These are phyloP conservation scores for Styphnolobium japonicum DNA, from an alignment of 306 rosid species.

Conservation along the genomic window DNA sequence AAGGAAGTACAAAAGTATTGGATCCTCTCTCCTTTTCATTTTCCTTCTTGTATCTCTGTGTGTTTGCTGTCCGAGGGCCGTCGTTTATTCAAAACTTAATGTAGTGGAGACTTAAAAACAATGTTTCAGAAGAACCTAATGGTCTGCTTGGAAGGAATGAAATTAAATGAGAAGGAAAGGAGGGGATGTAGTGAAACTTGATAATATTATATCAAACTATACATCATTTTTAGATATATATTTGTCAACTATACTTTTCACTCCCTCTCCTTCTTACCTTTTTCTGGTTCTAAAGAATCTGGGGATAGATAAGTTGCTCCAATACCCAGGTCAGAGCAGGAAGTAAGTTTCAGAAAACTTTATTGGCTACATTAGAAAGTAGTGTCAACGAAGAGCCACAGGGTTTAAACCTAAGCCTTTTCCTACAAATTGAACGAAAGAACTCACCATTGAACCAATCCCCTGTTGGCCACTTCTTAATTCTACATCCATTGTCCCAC, in stretches of 20 bases:
- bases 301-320: neutral
- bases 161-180: no score
- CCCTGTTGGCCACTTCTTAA: neutral
- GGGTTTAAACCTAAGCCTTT: neutral
- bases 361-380: neutral
- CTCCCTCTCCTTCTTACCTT: neutral
- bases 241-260: neutral
- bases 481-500: neutral
- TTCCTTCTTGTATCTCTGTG: neutral
- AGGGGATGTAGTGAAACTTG: neutral
- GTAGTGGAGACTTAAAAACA: no score
- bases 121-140: no score
- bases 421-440: neutral
- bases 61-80: neutral
- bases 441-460: neutral
- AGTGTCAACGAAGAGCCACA: neutral
- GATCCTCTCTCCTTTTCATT: neutral
- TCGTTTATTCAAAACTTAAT: no score
- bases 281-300: no score
- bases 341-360: neutral
- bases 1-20: neutral
- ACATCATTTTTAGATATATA: neutral
- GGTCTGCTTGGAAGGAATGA: no score
- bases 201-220: neutral
- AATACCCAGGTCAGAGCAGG: neutral